Percentiles rank a stretch among this genome's conserved stretches.
Conservation (phyloP, 352 stramenopile species). For the Globisporangium viniferum region DNA sequence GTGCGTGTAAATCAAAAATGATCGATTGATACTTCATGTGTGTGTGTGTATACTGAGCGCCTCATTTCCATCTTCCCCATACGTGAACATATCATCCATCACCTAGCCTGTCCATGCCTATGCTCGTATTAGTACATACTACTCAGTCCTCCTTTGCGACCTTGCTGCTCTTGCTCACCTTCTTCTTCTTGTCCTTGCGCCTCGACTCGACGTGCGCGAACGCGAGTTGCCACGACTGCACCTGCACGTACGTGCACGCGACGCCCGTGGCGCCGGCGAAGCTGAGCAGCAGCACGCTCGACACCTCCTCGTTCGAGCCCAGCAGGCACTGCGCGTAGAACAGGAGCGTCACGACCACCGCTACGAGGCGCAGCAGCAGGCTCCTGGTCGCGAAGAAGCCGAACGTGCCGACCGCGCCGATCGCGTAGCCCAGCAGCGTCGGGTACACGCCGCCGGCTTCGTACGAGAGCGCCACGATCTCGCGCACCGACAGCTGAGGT, state of each 20-base stretch:
- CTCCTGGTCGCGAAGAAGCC: constrained; percentile 27
- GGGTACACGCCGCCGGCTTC: constrained; percentile 55
- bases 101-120: not conserved
- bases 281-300: constrained; percentile 28
- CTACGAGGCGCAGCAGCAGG: constrained; percentile 21
- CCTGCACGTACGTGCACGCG: constrained; percentile 57
- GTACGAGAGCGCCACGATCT: constrained; percentile 46
- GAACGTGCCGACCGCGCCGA: constrained; percentile 39
- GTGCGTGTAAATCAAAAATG: constrained; percentile 5
- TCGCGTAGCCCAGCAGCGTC: constrained; percentile 50
- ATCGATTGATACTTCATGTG: no score
- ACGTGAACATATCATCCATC: not conserved
- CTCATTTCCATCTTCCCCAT: not conserved
- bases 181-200: constrained; percentile 16
- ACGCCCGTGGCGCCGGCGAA: constrained; percentile 38
- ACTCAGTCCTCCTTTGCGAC: constrained; percentile 14
- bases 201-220: constrained; percentile 37
- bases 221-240: constrained; percentile 48
- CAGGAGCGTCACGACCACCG: constrained; percentile 20
- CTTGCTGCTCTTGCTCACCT: constrained; percentile 29
- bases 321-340: constrained; percentile 26
- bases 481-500: constrained; percentile 38
- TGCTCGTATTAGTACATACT: not conserved
- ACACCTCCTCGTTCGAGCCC: constrained; percentile 24
- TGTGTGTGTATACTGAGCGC: not conserved